Evolutionary conservation across 2,329 filamentous ascomycete genomes (phyloP).

Genomic region (Volutella citrinella): DNA sequence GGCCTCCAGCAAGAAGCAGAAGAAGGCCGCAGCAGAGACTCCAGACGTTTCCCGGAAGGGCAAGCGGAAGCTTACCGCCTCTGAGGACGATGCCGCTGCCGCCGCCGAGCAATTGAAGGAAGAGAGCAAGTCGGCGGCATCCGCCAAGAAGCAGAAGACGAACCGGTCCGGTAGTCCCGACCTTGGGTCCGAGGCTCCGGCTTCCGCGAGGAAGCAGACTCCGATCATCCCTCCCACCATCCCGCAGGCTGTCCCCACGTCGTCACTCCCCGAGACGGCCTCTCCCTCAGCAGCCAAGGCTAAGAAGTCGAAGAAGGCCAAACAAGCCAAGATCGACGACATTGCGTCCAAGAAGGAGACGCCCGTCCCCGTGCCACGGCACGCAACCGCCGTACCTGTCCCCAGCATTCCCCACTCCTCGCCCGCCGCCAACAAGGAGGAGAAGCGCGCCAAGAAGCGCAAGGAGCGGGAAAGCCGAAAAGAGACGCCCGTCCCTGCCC

Average conservation of each 20-base stretch:
- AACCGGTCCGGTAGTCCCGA: slow-evolving; percentile 31
- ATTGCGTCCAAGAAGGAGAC: slow-evolving; percentile 23
- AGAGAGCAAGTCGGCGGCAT: slow-evolving; percentile 34
- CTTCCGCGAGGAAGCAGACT: slow-evolving; percentile 30
- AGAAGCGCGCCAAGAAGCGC: slow-evolving; percentile 29
- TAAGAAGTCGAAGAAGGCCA: slow-evolving; percentile 31
- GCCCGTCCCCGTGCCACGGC: slow-evolving; percentile 25
- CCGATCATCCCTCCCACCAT: slow-evolving; percentile 31
- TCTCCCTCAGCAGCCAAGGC: slow-evolving; percentile 17
- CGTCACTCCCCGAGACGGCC: slow-evolving; percentile 19
- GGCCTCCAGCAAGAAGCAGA: slow-evolving; percentile 30
- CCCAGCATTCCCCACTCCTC: slow-evolving; percentile 32
- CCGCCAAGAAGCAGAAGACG: slow-evolving; percentile 40
- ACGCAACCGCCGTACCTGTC: slow-evolving; percentile 31
- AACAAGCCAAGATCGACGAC: slow-evolving; percentile 18
- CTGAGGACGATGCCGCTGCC: slow-evolving; percentile 36
- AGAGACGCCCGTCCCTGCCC: slow-evolving; percentile 26
- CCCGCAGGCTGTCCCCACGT: slow-evolving; percentile 26
- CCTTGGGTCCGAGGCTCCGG: slow-evolving; percentile 29
- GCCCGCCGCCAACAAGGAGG: slow-evolving; percentile 21
- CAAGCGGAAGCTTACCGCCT: slow-evolving; percentile 35
- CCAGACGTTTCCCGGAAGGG: slow-evolving; percentile 29
- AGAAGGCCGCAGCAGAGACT: slow-evolving; percentile 22
- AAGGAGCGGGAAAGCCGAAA: slow-evolving; percentile 27
- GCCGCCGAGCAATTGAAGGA: slow-evolving; percentile 33